These are phyloP conservation scores for Omphalea diandra DNA, from an alignment of 441 rosid species.

Conservation along the genomic window DNA sequence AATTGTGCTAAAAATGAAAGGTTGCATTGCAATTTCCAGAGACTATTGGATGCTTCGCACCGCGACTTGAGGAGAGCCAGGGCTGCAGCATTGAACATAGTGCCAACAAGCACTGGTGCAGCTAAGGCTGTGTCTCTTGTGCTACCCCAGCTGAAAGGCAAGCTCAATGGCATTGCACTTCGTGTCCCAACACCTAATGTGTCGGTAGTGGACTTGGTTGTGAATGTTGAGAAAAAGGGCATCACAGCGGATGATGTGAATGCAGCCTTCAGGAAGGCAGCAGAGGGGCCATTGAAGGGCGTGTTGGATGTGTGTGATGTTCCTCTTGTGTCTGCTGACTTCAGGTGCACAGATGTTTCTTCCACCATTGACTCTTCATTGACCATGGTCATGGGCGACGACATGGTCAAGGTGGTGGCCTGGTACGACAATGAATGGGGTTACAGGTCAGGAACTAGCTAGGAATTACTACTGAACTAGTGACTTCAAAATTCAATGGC, in stretches of 20 bases:
- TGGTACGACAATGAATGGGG: slow-evolving; percentile 99
- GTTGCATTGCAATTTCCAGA: slow-evolving; percentile 39
- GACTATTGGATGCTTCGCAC: slow-evolving; percentile 97
- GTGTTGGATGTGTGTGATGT: slow-evolving; percentile 78
- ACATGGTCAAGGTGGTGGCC: slow-evolving; percentile 96
- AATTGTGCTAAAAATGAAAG: no score
- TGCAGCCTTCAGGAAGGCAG: slow-evolving; percentile 87
- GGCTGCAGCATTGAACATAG: slow-evolving; percentile 96
- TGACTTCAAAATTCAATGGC: not conserved
- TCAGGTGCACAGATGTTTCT: slow-evolving; percentile 89
- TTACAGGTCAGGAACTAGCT: slow-evolving; percentile 86
- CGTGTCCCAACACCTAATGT: slow-evolving; percentile 99
- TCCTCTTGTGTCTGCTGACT: slow-evolving; percentile 91
- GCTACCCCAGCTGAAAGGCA: slow-evolving; percentile 92
- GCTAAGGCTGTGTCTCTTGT: slow-evolving; percentile 97
- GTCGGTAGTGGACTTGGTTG: slow-evolving; percentile 88
- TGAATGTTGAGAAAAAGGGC: slow-evolving; percentile 85
- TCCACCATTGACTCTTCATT: slow-evolving; percentile 90
- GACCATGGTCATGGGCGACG: slow-evolving; percentile 99
- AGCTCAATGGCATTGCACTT: slow-evolving; percentile 94
- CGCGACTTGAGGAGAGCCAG: slow-evolving; percentile 97
- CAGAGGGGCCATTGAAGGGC: slow-evolving; percentile 83
- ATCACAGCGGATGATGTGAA: slow-evolving; percentile 86
- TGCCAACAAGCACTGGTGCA: slow-evolving; percentile 99
- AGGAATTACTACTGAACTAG: not conserved